Evolutionary conservation across 2,329 filamentous ascomycete genomes (phyloP).

Genomic region (Arthrinium phaeospermum): DNA sequence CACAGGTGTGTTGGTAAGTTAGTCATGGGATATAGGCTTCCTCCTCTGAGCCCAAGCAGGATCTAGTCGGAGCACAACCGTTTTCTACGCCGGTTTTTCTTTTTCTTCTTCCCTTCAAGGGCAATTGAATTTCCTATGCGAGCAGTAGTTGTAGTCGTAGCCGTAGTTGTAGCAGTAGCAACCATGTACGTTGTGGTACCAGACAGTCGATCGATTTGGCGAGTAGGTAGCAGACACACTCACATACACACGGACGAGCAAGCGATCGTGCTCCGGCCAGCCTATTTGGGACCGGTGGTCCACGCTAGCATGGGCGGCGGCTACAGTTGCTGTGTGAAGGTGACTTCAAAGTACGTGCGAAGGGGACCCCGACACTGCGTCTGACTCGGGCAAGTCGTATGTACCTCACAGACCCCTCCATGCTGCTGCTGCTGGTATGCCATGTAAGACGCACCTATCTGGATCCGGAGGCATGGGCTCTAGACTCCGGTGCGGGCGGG

Average conservation of each 20-base stretch:
- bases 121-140: background rate
- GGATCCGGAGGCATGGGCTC: slow-evolving; percentile 7
- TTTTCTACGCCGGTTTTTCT: background rate
- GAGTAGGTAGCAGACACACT: slow-evolving; percentile 18
- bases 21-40: background rate
- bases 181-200: background rate
- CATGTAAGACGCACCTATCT: background rate
- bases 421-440: background rate
- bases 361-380: background rate
- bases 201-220: slow-evolving; percentile 20
- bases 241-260: background rate
- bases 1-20: background rate
- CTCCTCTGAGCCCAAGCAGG: background rate
- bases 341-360: slow-evolving; percentile 1
- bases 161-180: background rate
- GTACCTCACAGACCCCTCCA: slow-evolving; percentile 7
- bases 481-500: slow-evolving; percentile 9
- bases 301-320: slow-evolving; percentile 11
- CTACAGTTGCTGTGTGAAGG: slow-evolving; percentile 6
- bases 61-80: background rate
- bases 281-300: slow-evolving; percentile 15
- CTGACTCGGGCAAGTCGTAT: background rate
- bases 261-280: slow-evolving; percentile 5
- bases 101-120: background rate
- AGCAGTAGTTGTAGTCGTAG: background rate